Evolutionary conservation across 345 rosid genomes (phyloP), one percentile per base, ranked within the genome.

Genomic region (Sisymbrium irio): DNA sequence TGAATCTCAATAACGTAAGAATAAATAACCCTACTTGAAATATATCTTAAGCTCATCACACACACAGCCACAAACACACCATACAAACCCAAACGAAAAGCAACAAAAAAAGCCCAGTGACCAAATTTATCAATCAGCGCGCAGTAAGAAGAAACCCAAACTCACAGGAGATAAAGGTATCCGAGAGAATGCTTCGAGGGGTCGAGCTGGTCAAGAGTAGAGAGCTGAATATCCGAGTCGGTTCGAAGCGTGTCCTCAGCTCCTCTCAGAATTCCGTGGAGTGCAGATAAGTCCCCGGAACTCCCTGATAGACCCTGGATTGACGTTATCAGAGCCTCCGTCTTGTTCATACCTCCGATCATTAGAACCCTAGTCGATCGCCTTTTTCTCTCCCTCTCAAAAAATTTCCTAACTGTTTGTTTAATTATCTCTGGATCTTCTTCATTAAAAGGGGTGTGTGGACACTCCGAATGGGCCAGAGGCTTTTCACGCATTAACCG

Each of bases 121-220:
- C 32, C 17, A 0, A 25, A 17, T 25, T 56, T 39, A 58, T 25
- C 32, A 36, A 53, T 13, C 36, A 63, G 35, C 25, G 37, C 47
- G 19, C 6, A 68, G 39, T 47, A 27, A 69, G 4, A 35, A 50
- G 22, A 49, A 62, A 76, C 20, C 39, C 9, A 71, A 71, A 78
- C 74, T 81, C 76, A 89, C 96, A 89, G 83, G 74, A 89, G 28
- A 79, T 78, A 87, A 44, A 89, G 85, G 82, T 86, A 90, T 66
- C 96, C 93, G 18, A 90, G 91, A 69, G 96, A 86, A 74, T 89
- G 91, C 51, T 63, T 81, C 54, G 82, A 65, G 10, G 93, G 85
- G 64, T 88, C 91, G 64, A 90, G 91, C 76, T 85, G 88, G n/a
- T 83, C 88, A 71, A 90, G 89, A 68, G 73, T 77, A 55, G 89